Percentiles rank a stretch among this genome's conserved stretches.
phyloP scores from a whole-genome alignment of 108 stramenopile species.

The Conticribra weissflogii region DNA sequence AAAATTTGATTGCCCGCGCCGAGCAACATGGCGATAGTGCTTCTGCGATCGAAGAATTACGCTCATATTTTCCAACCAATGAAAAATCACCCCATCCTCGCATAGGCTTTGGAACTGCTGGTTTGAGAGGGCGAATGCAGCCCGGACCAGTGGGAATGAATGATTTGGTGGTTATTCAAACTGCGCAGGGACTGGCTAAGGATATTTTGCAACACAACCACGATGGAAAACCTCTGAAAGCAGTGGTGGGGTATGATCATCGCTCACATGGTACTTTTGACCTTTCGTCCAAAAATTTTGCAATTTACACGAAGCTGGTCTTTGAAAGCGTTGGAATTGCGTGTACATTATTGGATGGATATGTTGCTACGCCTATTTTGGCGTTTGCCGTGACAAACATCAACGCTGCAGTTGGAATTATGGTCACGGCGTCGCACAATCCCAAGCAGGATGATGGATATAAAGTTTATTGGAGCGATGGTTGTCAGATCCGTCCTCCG shows the following conservation, averaged over 20 bases:
- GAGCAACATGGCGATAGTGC: conserved; percentile 27
- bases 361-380: conserved; percentile 91
- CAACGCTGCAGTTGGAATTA: conserved; percentile 86
- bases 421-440: conserved; percentile 99
- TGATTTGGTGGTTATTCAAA: conserved; percentile 93
- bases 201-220: conserved; percentile 51
- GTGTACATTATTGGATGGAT: conserved; percentile 84
- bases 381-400: conserved; percentile 73
- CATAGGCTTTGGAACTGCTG: conserved; percentile 95
- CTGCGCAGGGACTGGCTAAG: conserved; percentile 81
- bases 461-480: conserved; percentile 97
- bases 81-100: too few species aligned
- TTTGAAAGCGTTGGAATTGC: conserved; percentile 79
- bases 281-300: conserved; percentile 89
- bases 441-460: conserved; percentile 95
- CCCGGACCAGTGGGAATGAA: conserved; percentile 93
- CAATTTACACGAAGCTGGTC: conserved; percentile 83
- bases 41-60: conserved; percentile 27
- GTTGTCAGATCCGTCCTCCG: conserved; percentile 94
- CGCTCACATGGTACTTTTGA: conserved; percentile 57
- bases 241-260: conserved; percentile 95
- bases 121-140: conserved; percentile 89
- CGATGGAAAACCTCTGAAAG: conserved; percentile 24
- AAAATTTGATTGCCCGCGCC: conserved; percentile 41
- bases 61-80: conserved; percentile 53